Base-by-base conservation (phyloP, 257 asterid species). In the Solanum gandarillasii region DNA sequence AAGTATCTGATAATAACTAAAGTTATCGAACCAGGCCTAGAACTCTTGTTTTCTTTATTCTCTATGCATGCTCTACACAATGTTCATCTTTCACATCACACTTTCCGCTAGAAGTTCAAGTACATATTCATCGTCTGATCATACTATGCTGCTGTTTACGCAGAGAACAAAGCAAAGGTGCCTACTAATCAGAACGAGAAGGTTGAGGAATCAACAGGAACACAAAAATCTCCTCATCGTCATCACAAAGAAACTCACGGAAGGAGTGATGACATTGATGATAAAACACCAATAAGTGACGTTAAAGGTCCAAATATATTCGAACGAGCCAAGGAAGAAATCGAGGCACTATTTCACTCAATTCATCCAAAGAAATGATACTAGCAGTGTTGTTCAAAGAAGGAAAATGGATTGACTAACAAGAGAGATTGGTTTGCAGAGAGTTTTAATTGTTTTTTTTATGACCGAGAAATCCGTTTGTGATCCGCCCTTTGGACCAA, bases 311-410 rank as follows among this genome's bases (percentile, higher is more conserved):
- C 99, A n/a, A 93, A 84, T 52, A 90, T 96, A 87, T 94, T 96
- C 73, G 96, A 93, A 87, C 91, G 98, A 89, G 99, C 98, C 27
- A 96, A 96, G 94, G 99, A 96, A 91, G 98, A 96, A 89, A 87
- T 96, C 20, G 97, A 95, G 86, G 99, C 98, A 74, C 87, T 95
- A 82, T 39, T 94, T 58, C 92, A 87, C 18, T 43, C 96, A 43
- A 89, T 94, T 87, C 94, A 91, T 89, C 93, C 94, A 21, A 94
- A 92, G 90, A 94, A 93, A 88, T 46, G 12, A 48, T 29, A 16
- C 84, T 5, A 29, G 11, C 41, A 46, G 8, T 46, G 68, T 16
- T 46, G 3, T 9, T 27, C 89, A 60, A 92, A 88, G 90, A 88
- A 90, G 41, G 88, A 87, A 88, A 88, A 90, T 72, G 88, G 91